Evolutionary conservation across 495 filamentous ascomycete genomes (phyloP).

Genomic region (Aspergillus carlsbadensis): DNA sequence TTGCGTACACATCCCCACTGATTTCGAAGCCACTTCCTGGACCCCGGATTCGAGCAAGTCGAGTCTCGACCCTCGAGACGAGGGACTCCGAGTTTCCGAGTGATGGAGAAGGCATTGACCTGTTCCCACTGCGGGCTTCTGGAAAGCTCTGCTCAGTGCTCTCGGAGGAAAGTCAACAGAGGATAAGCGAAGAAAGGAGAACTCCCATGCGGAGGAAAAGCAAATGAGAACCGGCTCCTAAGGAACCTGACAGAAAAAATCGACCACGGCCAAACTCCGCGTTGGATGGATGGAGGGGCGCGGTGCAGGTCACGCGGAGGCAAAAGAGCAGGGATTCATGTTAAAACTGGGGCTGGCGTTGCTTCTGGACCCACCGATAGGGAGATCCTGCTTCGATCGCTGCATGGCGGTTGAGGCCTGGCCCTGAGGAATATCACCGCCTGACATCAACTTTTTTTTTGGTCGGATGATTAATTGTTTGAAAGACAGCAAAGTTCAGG

Average conservation of each 20-base stretch:
- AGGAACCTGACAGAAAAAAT: not conserved
- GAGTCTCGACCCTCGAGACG: not conserved
- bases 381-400: conserved; percentile 24
- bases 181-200: not conserved
- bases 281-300: not conserved
- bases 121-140: not conserved
- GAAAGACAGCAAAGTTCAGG: not conserved
- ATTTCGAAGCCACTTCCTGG: too few relatives aligned
- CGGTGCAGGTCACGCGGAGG: conserved; percentile 25
- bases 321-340: conserved; percentile 12
- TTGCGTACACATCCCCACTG: not conserved
- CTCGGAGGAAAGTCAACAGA: not conserved
- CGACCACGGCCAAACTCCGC: not conserved
- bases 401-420: conserved; percentile 28
- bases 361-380: conserved; percentile 11
- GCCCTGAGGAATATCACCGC: conserved; percentile 17
- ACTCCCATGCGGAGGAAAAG: not conserved
- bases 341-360: conserved; percentile 1
- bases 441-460: conserved; percentile 20
- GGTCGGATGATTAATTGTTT: not conserved
- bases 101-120: not conserved
- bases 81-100: not conserved
- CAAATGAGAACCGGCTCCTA: not conserved
- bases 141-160: conserved; percentile 13
- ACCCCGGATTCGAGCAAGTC: too few relatives aligned